Evolutionary conservation across 768 basidiomycete species (phyloP).

Genomic region (Lactifluus subvellereus): DNA sequence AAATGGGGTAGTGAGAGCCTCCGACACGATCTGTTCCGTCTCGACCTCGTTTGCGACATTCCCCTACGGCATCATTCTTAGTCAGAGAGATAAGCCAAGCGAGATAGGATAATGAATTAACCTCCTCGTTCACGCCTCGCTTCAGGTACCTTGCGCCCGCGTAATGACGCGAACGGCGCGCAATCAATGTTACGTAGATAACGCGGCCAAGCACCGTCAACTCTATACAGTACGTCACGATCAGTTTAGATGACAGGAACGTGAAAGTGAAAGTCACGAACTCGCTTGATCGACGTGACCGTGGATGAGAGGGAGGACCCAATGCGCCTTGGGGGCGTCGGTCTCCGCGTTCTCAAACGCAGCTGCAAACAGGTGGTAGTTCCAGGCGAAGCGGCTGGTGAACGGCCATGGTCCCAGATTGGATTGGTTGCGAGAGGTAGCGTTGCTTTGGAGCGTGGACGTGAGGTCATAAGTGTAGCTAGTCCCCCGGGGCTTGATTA

Average conservation of each 20-base stretch:
- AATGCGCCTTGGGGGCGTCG: conserved; percentile 52
- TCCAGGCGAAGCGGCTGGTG: conserved; percentile 93
- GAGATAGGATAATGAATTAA: conserved; percentile 28
- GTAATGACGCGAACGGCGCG: conserved; percentile 88
- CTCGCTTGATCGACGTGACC: conserved; percentile 99
- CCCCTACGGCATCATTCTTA: conserved; percentile 46
- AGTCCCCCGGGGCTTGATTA: background rate
- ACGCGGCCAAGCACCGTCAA: conserved; percentile 85
- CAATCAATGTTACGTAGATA: conserved; percentile 92
- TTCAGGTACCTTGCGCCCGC: conserved; percentile 94
- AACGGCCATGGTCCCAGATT: conserved; percentile 52
- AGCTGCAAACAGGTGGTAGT: conserved; percentile 74
- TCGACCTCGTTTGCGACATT: conserved; percentile 99
- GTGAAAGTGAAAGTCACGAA: conserved; percentile 38
- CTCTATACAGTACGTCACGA: conserved; percentile 45
- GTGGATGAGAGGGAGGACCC: conserved; percentile 89
- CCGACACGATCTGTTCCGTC: conserved; percentile 95
- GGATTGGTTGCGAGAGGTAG: conserved; percentile 51
- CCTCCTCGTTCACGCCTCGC: conserved; percentile 91
- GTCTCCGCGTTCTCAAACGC: conserved; percentile 48
- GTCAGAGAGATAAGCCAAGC: background rate
- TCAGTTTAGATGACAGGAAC: background rate
- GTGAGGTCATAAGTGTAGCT: conserved; percentile 97
- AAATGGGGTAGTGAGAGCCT: conserved; percentile 84
- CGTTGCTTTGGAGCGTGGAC: conserved; percentile 90